Evolutionary conservation across 306 rosid genomes (phyloP).

Genomic region (Corylus avellana): DNA sequence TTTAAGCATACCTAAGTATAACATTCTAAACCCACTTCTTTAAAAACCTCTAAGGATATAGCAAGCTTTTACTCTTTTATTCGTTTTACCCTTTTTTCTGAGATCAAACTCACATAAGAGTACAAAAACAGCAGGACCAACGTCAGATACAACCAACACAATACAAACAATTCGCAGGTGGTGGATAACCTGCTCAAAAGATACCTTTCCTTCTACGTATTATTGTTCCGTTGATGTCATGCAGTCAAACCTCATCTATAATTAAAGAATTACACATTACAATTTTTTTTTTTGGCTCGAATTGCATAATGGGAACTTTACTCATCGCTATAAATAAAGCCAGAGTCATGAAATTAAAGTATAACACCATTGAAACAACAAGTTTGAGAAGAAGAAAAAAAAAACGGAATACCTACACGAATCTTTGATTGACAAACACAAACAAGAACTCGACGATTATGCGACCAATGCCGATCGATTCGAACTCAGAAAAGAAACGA

Average conservation of each 20-base stretch:
- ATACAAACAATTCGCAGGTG: no score
- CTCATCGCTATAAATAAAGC: not conserved
- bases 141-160: no score
- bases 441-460: slow-evolving; percentile 22
- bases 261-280: not conserved
- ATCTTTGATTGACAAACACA: not conserved
- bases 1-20: not conserved
- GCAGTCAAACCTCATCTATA: not conserved
- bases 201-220: not conserved
- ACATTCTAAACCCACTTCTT: not conserved
- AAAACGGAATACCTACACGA: slow-evolving; percentile 37
- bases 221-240: not conserved
- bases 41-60: no score
- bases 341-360: not conserved
- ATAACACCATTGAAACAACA: not conserved
- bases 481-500: not conserved
- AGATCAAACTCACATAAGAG: no score
- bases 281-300: not conserved
- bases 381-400: not conserved
- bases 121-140: no score
- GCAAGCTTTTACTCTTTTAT: no score
- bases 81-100: no score
- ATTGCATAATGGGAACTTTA: not conserved
- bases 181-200: not conserved
- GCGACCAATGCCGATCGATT: slow-evolving; percentile 4